Conservation (phyloP, 1,284 basidiomycete genomes). For the Tilletia walkeri region DNA sequence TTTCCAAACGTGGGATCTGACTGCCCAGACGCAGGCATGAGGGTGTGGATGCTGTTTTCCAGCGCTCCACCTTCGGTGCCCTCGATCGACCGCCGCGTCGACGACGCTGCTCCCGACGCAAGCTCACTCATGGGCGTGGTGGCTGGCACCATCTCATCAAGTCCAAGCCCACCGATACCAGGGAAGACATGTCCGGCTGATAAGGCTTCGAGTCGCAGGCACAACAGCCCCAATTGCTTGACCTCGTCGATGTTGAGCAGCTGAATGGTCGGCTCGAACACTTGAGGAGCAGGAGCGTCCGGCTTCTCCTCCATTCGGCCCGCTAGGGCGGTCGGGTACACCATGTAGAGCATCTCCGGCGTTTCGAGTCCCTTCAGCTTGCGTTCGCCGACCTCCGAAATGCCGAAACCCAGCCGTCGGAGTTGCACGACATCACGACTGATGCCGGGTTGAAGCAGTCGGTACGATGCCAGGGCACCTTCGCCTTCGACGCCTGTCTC, state of each 20-base stretch:
- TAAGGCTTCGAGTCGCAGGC: slow-evolving; percentile 79
- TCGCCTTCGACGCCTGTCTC: slow-evolving; percentile 23
- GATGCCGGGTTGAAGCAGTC: slow-evolving; percentile 49
- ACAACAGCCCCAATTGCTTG: slow-evolving; percentile 71
- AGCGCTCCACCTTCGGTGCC: not conserved
- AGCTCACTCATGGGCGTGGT: not conserved
- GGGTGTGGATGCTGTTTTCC: slow-evolving; percentile 11
- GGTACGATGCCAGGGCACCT: slow-evolving; percentile 53
- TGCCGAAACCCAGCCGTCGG: slow-evolving; percentile 70
- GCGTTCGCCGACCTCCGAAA: slow-evolving; percentile 79
- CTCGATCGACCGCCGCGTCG: not conserved
- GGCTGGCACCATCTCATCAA: not conserved
- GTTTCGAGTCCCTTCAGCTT: slow-evolving; percentile 87
- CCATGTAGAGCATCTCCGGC: slow-evolving; percentile 72
- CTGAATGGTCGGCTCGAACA: slow-evolving; percentile 59
- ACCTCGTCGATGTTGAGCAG: slow-evolving; percentile 74
- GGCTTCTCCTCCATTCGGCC: slow-evolving; percentile 71
- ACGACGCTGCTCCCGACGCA: not conserved
- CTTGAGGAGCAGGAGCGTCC: slow-evolving; percentile 52
- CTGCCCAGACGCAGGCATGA: not conserved
- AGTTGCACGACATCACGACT: slow-evolving; percentile 67
- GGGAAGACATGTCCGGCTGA: slow-evolving; percentile 66
- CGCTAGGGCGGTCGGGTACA: slow-evolving; percentile 76
- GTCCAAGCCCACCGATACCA: slow-evolving; percentile 19
- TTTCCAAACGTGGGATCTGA: not conserved